phyloP scores from a whole-genome alignment of 495 filamentous ascomycete species.

The Hyaloscypha variabilis region DNA sequence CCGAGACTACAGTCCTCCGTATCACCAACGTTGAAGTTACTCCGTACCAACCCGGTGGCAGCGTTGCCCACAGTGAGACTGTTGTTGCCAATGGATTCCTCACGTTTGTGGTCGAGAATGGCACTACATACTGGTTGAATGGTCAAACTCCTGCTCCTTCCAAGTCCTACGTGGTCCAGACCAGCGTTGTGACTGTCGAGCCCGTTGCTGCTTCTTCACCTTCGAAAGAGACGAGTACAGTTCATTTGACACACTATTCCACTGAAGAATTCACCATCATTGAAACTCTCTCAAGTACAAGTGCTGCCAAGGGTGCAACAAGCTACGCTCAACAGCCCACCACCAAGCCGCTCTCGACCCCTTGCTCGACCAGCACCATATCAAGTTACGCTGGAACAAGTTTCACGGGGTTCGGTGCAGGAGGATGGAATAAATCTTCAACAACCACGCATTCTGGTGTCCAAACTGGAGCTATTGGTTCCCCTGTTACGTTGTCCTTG shows the following conservation, averaged over 20 bases:
- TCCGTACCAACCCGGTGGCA: background rate
- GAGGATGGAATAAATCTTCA: conserved; percentile 28
- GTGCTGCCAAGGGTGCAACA: background rate
- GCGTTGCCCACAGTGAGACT: background rate
- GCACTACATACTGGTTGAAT: conserved; percentile 27
- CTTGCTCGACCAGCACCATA: background rate
- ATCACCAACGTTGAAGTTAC: background rate
- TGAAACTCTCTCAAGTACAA: background rate
- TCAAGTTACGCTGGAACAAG: conserved; percentile 1
- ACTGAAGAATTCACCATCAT: conserved; percentile 16
- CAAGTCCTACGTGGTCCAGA: conserved; percentile 16
- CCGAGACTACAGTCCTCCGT: background rate
- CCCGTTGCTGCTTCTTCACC: conserved; percentile 4
- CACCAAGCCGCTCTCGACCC: background rate
- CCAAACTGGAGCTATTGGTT: background rate
- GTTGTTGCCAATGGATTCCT: background rate
- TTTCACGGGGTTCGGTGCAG: conserved; percentile 7
- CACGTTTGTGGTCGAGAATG: conserved; percentile 20
- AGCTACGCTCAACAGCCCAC: background rate
- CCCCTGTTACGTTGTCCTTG: background rate
- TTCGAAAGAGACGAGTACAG: conserved; percentile 1
- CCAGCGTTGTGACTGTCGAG: conserved; percentile 21
- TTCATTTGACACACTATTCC: background rate
- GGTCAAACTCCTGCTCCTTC: conserved; percentile 16
- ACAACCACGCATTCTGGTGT: background rate